phyloP scores from a whole-genome alignment of 768 basidiomycete genomes.

The Suillus alpinus region DNA sequence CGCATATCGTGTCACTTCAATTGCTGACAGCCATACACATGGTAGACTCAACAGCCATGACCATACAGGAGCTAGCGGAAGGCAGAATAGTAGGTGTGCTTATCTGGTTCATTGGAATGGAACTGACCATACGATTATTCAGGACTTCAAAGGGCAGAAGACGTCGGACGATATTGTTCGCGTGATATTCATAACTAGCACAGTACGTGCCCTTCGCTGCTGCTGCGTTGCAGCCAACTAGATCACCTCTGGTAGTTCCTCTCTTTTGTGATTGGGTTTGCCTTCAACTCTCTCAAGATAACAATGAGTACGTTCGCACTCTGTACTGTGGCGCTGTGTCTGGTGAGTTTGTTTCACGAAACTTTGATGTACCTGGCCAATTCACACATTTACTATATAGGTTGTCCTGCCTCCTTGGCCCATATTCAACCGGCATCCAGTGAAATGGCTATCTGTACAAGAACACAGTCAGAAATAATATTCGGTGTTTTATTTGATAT shows the following conservation, averaged over 20 bases:
- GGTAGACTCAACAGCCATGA: constrained; percentile 16
- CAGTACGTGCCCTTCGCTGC: constrained; percentile 16
- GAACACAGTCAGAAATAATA: constrained; percentile 20
- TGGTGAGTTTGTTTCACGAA: not conserved
- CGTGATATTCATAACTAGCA: constrained; percentile 19
- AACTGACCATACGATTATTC: constrained; percentile 2
- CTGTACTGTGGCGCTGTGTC: constrained; percentile 1
- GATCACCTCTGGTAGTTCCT: constrained; percentile 18
- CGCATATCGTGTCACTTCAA: not conserved
- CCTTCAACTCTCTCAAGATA: constrained; percentile 24
- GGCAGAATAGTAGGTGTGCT: constrained; percentile 27
- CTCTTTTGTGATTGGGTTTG: constrained; percentile 29
- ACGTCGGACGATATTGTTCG: constrained; percentile 22
- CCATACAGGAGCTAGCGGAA: constrained; percentile 25
- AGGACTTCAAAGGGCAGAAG: constrained; percentile 33
- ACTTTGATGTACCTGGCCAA: too few species aligned
- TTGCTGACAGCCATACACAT: not conserved
- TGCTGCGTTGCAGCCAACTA: not conserved
- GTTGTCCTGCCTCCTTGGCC: constrained; percentile 70
- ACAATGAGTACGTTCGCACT: constrained; percentile 16
- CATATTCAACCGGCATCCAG: constrained; percentile 58
- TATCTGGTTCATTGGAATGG: not conserved
- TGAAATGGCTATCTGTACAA: constrained; percentile 52
- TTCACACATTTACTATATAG: constrained; percentile 31
- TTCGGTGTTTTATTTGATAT: not conserved